Evolutionary conservation across 768 basidiomycete genomes (phyloP), one percentile per base, ranked within the genome.

Genomic region (Trametes cingulata): DNA sequence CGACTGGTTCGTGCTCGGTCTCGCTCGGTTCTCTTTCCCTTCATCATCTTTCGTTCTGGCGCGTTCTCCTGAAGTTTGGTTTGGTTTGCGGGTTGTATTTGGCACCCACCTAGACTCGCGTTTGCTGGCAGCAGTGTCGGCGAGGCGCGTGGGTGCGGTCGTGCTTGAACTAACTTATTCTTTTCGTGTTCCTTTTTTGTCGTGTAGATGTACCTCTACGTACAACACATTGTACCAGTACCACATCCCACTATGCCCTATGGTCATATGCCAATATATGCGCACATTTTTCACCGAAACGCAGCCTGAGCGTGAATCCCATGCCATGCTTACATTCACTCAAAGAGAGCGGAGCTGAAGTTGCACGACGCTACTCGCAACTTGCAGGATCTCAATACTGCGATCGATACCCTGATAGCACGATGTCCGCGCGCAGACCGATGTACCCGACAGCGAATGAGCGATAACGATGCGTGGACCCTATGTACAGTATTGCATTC

Each of bases 401-500:
- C 10, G 10, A 33, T 10, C 10, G 29, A 33, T 10, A 33, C 4
- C 29, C n/a, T n/a, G 10, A 33, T 33, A 10, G 29, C 29, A 33
- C 29, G 29, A 10, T 33, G 42, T 13, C 3, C 42, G 20, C 42
- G 2, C 29, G 8, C n/a, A n/a, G 14, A 3, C 53, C 27, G 29
- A 36, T 8, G n/a, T 19, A 15, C 27, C 15, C 27, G 35, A 54
- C 24, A 60, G 46, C 59, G 25, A 55, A 43, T 10, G 27, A 48
- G 40, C 59, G 40, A 55, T 49, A 35, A 50, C 29, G 40, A 55
- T 50, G 52, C 40, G 20, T 54, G 52, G 29, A 53, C 24, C 41
- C 25, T 60, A 60, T 60, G 41, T 60, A 60, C 59, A 60, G 12
- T 24, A 48, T 42, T 49, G 52, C 47, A 46, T 60, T 60, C 52